Evolutionary conservation across 1,284 basidiomycete species (phyloP).

Genomic region (Uromyces viciae-fabae): DNA sequence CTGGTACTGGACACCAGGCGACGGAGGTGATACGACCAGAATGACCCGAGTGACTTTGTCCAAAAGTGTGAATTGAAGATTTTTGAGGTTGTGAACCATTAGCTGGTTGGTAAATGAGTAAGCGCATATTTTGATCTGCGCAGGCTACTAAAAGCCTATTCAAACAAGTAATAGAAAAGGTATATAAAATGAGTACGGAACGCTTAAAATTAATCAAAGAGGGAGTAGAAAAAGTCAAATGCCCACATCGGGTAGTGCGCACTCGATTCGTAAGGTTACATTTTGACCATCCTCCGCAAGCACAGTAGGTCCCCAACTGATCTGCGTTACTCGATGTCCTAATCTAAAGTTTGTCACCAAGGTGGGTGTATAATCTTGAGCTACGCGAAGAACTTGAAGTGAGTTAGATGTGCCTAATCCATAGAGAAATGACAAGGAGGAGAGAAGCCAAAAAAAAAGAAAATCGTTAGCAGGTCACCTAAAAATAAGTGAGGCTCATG

Average conservation of each 20-base stretch:
- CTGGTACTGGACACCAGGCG: constrained; percentile 37
- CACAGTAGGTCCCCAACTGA: constrained; percentile 32
- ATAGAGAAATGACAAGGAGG: not conserved
- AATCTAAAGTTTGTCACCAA: constrained; percentile 11
- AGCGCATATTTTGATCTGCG: constrained; percentile 25
- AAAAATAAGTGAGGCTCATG: too few species aligned
- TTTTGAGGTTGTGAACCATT: not conserved
- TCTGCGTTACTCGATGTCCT: constrained; percentile 10
- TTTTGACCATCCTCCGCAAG: not conserved
- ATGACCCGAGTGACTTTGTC: constrained; percentile 33
- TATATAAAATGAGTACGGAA: not conserved
- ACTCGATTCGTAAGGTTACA: constrained; percentile 27
- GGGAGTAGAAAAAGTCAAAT: not conserved
- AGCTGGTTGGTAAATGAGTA: not conserved
- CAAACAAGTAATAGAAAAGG: not conserved
- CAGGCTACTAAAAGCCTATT: constrained; percentile 18
- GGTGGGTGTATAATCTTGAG: constrained; percentile 14
- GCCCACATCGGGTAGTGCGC: constrained; percentile 29
- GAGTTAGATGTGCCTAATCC: constrained; percentile 28
- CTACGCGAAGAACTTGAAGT: constrained; percentile 22
- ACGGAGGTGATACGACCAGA: constrained; percentile 30
- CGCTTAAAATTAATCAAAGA: not conserved
- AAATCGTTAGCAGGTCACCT: too few species aligned
- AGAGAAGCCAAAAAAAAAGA: not conserved
- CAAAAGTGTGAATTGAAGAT: not conserved